These are phyloP conservation scores for Pinus albicaulis DNA, from an alignment of 75 land plant genomes.

Conservation along the genomic window DNA sequence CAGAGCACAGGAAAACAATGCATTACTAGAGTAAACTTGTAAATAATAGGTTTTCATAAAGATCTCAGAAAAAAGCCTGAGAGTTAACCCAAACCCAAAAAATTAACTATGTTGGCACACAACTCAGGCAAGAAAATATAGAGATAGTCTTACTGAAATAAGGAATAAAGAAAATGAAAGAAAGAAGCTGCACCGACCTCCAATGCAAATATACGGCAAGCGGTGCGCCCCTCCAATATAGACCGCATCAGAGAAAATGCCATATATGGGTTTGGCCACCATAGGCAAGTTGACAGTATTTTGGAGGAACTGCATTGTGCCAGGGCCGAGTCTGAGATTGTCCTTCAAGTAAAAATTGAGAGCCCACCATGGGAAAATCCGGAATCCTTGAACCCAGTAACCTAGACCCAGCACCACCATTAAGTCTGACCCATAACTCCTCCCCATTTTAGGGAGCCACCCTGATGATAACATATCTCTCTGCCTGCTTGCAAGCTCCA, in stretches of 20 bases:
- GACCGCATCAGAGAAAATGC: slow-evolving; percentile 69
- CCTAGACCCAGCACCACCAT: slow-evolving; percentile 64
- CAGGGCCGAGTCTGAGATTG: slow-evolving; percentile 49
- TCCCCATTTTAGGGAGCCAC: not conserved
- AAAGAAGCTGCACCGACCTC: slow-evolving; percentile 44
- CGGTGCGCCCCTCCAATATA: slow-evolving; percentile 77
- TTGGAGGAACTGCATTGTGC: slow-evolving; percentile 74
- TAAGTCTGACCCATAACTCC: slow-evolving; percentile 16
- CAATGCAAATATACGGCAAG: slow-evolving; percentile 74
- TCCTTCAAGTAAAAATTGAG: slow-evolving; percentile 69
- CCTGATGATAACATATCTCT: not conserved
- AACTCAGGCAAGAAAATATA: no score
- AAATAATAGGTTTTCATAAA: no score
- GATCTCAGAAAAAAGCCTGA: no score
- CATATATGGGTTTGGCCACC: slow-evolving; percentile 91
- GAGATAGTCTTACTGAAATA: not conserved
- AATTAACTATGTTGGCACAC: no score
- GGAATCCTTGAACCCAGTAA: slow-evolving; percentile 80
- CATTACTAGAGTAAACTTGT: no score
- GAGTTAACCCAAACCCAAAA: no score
- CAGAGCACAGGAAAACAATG: no score
- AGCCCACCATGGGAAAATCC: slow-evolving; percentile 88
- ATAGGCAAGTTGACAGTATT: slow-evolving; percentile 70
- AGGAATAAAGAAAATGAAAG: slow-evolving; percentile 4
- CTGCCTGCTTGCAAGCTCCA: not conserved